Base-by-base conservation (phyloP, 1,284 basidiomycete species). In the Ustilago bromivora region DNA sequence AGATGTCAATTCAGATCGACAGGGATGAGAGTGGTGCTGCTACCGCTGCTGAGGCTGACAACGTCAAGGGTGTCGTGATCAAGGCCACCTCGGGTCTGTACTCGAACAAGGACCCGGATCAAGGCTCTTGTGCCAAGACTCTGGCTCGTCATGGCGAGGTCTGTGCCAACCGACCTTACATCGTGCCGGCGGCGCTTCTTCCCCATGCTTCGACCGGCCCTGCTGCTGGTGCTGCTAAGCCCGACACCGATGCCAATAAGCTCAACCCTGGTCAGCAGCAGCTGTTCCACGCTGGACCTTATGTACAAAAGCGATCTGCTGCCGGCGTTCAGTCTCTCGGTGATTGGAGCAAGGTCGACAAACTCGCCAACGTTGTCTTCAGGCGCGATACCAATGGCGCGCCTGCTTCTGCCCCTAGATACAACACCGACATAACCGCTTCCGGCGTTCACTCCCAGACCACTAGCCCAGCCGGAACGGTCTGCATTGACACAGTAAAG, bases 401-500 rank as follows among this genome's bases (percentile, higher is more conserved):
- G 32, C 12, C 23, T 17, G 3, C 36, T 17, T 36, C 36, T 64
- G n/a, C 47, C 35, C 34, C 51, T 32, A 13, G 9, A 28, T 31
- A 52, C 17, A 15, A 11, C 32, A 15, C 2, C 13, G 49, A 60
- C 35, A 10, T 28, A 10, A 41, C n/a, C 15, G 12, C 13, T 1
- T 40, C 49, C 4, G 31, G 23, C 11, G 1, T 13, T 10, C 52
- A 52, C 19, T 28, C 23, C 7, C 13, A 57, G 35, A 23, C 23
- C 49, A 34, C 15, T 15, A 19, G 32, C 12, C 51, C 71, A 4
- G 36, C 12, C 2, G 65, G 57, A 54, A 51, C 61, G 9, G 17
- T 75, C 31, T 75, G 72, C 53, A 62, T 75, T 38, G 72, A 75
- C 67, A 66, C 72, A 4, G 61, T 75, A 52, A 75, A 75, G 57